phyloP scores from a whole-genome alignment of 306 rosid genomes.

The Pterocarpus santalinus region DNA sequence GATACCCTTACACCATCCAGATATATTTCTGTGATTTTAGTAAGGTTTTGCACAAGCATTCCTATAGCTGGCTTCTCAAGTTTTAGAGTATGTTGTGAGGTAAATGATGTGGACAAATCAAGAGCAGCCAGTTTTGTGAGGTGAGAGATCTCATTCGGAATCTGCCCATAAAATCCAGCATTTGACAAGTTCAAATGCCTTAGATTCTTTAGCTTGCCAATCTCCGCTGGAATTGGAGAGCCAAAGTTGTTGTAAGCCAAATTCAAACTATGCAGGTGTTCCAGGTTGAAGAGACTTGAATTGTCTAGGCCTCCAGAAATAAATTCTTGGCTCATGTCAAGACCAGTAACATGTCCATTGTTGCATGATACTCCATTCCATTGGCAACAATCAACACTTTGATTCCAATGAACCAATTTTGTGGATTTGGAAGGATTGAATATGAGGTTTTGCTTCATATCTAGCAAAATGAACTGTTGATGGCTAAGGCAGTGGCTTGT shows the following conservation, averaged over 20 bases:
- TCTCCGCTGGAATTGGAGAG: conserved; percentile 34
- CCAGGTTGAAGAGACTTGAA: neutral
- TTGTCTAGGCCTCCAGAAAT: neutral
- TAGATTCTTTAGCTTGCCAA: conserved; percentile 42
- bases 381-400: neutral
- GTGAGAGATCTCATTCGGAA: conserved; percentile 49
- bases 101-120: conserved; percentile 38
- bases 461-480: conserved; percentile 46
- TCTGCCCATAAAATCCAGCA: conserved; percentile 50
- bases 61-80: conserved; percentile 44
- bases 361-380: neutral
- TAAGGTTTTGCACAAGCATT: conserved; percentile 45
- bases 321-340: neutral
- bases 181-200: conserved; percentile 46
- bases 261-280: conserved; percentile 35
- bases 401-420: conserved; percentile 43
- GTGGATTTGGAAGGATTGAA: neutral
- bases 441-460: conserved; percentile 39
- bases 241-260: conserved; percentile 35
- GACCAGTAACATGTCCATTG: neutral
- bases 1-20: conserved; percentile 61
- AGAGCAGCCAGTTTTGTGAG: conserved; percentile 48
- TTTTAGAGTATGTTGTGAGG: neutral
- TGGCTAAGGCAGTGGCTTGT: conserved; percentile 41
- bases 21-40: conserved; percentile 45